Base-by-base conservation (phyloP, 164 flowering plant genomes). In the Aristolochia californica region DNA sequence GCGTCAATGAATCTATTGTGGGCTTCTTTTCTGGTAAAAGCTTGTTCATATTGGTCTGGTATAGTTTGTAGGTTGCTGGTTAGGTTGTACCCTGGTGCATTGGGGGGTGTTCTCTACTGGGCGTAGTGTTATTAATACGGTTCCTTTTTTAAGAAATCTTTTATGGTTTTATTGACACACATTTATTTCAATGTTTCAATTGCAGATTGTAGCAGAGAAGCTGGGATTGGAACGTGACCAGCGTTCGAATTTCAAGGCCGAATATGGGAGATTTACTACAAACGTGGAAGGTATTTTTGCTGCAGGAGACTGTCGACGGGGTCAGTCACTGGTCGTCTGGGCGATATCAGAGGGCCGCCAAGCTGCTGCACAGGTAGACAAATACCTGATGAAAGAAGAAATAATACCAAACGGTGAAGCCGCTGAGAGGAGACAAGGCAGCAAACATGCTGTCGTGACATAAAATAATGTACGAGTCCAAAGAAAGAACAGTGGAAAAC, bases 271-370 rank as follows among this genome's bases (percentile, higher is more conserved):
- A 2, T 94, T 87, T 68, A 71, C 91, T 10, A 94, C 96, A 43
- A 89, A 27, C 40, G 83, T 80, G 11, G 90, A 87, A 4, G 96
- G 99, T 0, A 78, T 93, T 0, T 93, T 93, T 80, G 99, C 95
- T 1, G 97, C 99, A 13, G 99, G 99, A 17, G 99, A 93, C 61
- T 93, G 99, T 59, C 68, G 99, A 49, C 79, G 99, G 1, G 97
- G 99, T 4, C 99, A 93, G 72, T 93, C 99, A 17, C 75, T 93
- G 55, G 99, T 93, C 50, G 99, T 93, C 1, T 93, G 99, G 99
- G 99, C 99, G 27, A 89, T 93, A 60, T 68, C 83, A 0, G 99
- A 93, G 69, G 99, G 99, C 40, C 66, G 99, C 22, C 95, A 89
- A 80, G 82, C 97, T 2, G 99, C 97, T 55, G 61, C 91, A 2